These are phyloP conservation scores for Rhynchosporium agropyri DNA, from an alignment of 2,329 filamentous ascomycete genomes.

Conservation along the genomic window DNA sequence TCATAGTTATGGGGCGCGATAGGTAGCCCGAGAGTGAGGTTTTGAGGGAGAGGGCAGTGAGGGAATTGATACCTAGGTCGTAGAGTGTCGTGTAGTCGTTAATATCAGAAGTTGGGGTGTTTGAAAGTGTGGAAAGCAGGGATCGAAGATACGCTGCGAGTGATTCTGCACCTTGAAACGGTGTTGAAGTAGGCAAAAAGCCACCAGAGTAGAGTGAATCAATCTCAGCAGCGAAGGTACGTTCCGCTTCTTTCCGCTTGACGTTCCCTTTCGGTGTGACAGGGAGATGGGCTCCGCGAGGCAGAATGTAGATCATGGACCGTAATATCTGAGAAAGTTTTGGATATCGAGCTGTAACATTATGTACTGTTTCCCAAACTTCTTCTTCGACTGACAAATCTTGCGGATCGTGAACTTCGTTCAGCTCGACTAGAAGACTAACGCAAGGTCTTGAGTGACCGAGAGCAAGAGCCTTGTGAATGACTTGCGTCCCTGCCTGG, in stretches of 20 bases:
- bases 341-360: conserved; percentile 34
- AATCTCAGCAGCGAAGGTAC: conserved; percentile 36
- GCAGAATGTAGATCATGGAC: conserved; percentile 39
- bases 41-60: conserved; percentile 36
- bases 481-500: conserved; percentile 34
- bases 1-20: conserved; percentile 35
- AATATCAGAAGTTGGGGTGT: conserved; percentile 25
- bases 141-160: conserved; percentile 33
- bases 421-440: conserved; percentile 37
- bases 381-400: conserved; percentile 10
- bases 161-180: conserved; percentile 15
- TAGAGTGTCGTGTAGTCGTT: conserved; percentile 36
- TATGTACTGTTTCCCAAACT: conserved; percentile 34
- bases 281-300: conserved; percentile 34
- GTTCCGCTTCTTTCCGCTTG: conserved; percentile 40
- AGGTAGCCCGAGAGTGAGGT: conserved; percentile 34
- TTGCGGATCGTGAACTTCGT: conserved; percentile 29
- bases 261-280: conserved; percentile 43
- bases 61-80: conserved; percentile 38
- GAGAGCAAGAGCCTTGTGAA: conserved; percentile 36
- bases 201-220: conserved; percentile 30
- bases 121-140: conserved; percentile 29
- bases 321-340: conserved; percentile 35
- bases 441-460: conserved; percentile 38
- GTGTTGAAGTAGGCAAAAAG: neutral